These are phyloP conservation scores for Chlorella sorokiniana DNA, from an alignment of 139 green algal genomes.

Conservation along the genomic window DNA sequence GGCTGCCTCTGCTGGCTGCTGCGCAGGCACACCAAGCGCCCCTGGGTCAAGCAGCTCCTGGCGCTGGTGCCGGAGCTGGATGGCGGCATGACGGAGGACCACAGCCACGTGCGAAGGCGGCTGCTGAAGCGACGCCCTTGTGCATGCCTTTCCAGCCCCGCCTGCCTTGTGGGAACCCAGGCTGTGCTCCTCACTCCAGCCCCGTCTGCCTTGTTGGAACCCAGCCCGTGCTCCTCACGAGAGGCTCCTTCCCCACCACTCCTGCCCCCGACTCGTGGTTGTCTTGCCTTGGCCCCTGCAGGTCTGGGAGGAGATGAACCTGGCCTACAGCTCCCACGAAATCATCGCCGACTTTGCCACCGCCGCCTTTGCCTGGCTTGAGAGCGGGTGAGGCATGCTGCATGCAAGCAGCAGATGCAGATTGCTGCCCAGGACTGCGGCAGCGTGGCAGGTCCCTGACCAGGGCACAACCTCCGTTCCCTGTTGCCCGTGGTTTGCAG, in stretches of 20 bases:
- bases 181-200: too few relatives aligned
- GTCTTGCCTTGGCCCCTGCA: neutral
- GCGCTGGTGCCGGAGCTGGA: neutral
- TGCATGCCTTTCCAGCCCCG: neutral
- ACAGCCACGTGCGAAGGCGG: neutral
- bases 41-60: conserved; percentile 23
- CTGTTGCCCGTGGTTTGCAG: neutral
- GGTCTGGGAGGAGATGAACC: conserved; percentile 15
- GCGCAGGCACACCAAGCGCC: conserved; percentile 8
- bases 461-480: neutral
- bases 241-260: too few relatives aligned
- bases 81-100: neutral
- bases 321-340: neutral
- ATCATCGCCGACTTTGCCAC: conserved; percentile 10
- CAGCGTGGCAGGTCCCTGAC: neutral
- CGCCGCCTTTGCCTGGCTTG: conserved; percentile 3
- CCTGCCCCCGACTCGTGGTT: neutral
- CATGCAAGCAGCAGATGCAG: too few relatives aligned
- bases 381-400: neutral
- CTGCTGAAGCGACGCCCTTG: neutral
- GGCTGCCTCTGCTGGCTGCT: neutral
- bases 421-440: too few relatives aligned
- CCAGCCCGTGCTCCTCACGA: too few relatives aligned
- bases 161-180: too few relatives aligned
- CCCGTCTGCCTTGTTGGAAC: too few relatives aligned